Evolutionary conservation across 495 filamentous ascomycete species (phyloP), one percentile per base, ranked within the genome.

Genomic region (Talaromyces borbonicus): DNA sequence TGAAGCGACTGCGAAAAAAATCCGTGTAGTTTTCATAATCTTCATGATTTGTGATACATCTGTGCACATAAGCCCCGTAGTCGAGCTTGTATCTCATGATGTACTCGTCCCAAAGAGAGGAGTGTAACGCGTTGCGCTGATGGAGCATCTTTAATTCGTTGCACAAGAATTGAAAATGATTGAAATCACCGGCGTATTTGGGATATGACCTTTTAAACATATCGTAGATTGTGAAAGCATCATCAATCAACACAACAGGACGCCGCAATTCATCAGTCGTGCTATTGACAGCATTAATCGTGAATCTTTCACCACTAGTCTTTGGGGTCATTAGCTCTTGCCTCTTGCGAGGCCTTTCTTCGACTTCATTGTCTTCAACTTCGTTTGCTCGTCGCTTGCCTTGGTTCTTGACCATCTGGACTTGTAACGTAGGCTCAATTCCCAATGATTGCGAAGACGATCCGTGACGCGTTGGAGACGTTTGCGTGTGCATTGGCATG

Each of bases 51-150:
- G 43, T 49, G 4, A 29, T 19, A 31, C 54, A 56, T 19, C 59
- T 37, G 36, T 60, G 48, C 2, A 67, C 24, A 41, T 74, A 60
- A 22, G 37, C 43, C 3, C 58, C 56, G 26, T 71, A 75, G 6
- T 63, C 56, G n/a, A 58, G 46, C 24, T 65, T 53, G 48, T 74
- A 57, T 49, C 61, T 58, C 22, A 72, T 70, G 43, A 87, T 67
- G 52, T 84, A 84, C 47, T 88, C 83, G 55, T 88, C 84, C 59
- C 78, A 87, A 0, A 83, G 49, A 30, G 66, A 76, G 18, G 67
- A 68, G 26, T 67, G 48, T 20, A 80, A 46, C 14, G 59, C 29
- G 5, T 59, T 69, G 8, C 56, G 46, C 18, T 59, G 53, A 11
- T 66, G 55, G 15, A 82, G 63, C 18, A 61, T 56, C 19, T 72